Base-by-base conservation (phyloP, 2,329 filamentous ascomycete genomes). In the Lecanoromycetidae sp. region DNA sequence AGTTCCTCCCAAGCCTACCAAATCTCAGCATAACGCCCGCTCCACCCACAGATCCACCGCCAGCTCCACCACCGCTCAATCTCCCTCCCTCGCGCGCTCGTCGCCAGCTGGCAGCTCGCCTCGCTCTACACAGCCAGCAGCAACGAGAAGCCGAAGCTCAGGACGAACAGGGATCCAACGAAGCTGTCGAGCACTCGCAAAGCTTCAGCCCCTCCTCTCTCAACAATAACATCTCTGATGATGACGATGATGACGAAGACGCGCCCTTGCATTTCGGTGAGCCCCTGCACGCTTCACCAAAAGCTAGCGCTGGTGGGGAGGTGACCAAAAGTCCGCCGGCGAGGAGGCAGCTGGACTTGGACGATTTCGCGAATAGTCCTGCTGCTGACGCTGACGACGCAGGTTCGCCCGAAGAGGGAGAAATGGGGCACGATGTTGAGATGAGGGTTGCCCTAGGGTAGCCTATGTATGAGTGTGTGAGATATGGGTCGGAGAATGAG, bases 41-140 rank as follows among this genome's bases (percentile, higher is more conserved):
- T 15, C 63, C 53, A 59, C 61, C 34, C 52, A 58, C 74, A 77
- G 55, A 68, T 72, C 12, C 60, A 75, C 43, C 75, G 71, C 65
- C 63, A 9, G 69, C 64, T 48, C 63, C 56, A 57, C 65, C 84
- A 26, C 86, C 87, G 10, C 71, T 94, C 58, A 91, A 90, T 61
- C 80, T 90, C 29, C 81, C 84, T 1, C 88, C 90, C 2, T 93
- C 87, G 6, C 79, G 90, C 44, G 90, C 90, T 6, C 79, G 90
- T 42, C 74, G 87, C 46, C 87, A 94, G 63, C 76, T 96, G n/a
- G 88, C 87, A n/a, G 84, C 85, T 10, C 79, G 88, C 10, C 73
- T 96, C 58, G 77, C 85, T 2, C 77, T 83, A 65, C 83, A 86
- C 25, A 50, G 47, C 13, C 41, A 50, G 32, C 48, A 50, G n/a